These are phyloP conservation scores for Solanum pinnatisectum DNA, from an alignment of 257 asterid species.

Conservation along the genomic window DNA sequence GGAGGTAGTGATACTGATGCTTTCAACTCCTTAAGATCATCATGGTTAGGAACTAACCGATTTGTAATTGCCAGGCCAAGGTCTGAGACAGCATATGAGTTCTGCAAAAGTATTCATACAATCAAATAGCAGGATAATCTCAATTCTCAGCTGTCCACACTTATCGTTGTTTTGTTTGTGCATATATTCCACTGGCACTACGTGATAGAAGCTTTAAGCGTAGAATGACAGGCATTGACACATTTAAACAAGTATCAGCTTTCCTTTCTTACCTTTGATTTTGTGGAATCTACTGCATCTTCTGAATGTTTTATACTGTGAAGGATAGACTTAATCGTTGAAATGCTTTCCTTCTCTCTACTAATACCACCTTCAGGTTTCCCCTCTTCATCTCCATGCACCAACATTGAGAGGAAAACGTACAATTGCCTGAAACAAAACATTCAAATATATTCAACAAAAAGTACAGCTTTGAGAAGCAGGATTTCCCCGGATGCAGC, in stretches of 20 bases:
- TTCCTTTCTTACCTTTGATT: slow-evolving; percentile 58
- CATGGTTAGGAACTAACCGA: slow-evolving; percentile 49
- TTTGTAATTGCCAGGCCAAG: slow-evolving; percentile 66
- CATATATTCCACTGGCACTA: neutral
- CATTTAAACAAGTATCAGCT: neutral
- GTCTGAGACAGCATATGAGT: slow-evolving; percentile 68
- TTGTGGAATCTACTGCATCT: slow-evolving; percentile 61
- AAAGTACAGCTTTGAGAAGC: neutral
- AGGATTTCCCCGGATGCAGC: neutral
- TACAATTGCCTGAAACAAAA: slow-evolving; percentile 63
- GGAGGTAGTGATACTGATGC: slow-evolving; percentile 53
- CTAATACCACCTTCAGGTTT: slow-evolving; percentile 44
- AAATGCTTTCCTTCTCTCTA: slow-evolving; percentile 67
- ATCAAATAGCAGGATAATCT: slow-evolving; percentile 13
- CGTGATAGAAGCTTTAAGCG: neutral
- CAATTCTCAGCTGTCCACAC: slow-evolving; percentile 8
- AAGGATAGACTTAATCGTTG: slow-evolving; percentile 47
- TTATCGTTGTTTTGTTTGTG: neutral
- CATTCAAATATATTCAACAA: neutral
- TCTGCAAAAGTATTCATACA: slow-evolving; percentile 39
- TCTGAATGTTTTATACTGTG: slow-evolving; percentile 62
- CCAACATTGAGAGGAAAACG: slow-evolving; percentile 81
- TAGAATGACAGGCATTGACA: slow-evolving; percentile 4
- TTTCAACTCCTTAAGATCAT: slow-evolving; percentile 42
- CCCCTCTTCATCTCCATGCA: slow-evolving; percentile 67